Base-by-base conservation (phyloP, 805 yeast genomes). In the Debaryomyces castellii region DNA sequence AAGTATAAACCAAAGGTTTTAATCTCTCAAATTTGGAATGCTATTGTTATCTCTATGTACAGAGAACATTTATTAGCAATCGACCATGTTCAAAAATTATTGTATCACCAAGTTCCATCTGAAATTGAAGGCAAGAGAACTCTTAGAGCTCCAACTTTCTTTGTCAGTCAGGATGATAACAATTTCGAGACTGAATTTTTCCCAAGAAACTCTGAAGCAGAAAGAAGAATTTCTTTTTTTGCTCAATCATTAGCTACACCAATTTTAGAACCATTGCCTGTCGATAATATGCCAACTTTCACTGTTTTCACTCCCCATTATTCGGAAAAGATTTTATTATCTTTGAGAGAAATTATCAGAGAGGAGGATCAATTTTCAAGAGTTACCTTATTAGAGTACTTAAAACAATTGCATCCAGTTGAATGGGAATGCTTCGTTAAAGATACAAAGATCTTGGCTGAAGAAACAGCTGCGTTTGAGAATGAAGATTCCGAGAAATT, bases 181-280 rank as follows among this genome's bases (percentile, higher is more conserved):
- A 87, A 90, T 64, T 88, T 91, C 61, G 96, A 88, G 54, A 89
- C 97, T 54, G 97, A 92, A 77, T 95, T 89, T 65, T 94, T 94
- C 88, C 98, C 99, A 58, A 80, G 84, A 62, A 83, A 92, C 70
- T 89, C 97, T 38, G 99, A 94, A 73, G 99, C 99, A 53, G 99
- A 95, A 76, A 91, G 99, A 78, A 94, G 99, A 80, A 91, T 94
- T 59, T 89, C 97, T 48, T 94, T 95, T 87, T 94, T 94, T 75
- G 99, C 99, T 48, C 99, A 94, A 73, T 91, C 98, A 9, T 78
- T 94, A 70, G 95, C 99, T 43, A 94, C 99, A 49, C 99, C 99
- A 57, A 91, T 94, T 59, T 96, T 97, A 52, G 99, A 94, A 74
- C 98, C 99, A 51, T 78, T 94, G 64, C 99, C 99, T 37, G 98